Evolutionary conservation across 257 asterid genomes (phyloP).

Genomic region (Fraxinus pennsylvanica): DNA sequence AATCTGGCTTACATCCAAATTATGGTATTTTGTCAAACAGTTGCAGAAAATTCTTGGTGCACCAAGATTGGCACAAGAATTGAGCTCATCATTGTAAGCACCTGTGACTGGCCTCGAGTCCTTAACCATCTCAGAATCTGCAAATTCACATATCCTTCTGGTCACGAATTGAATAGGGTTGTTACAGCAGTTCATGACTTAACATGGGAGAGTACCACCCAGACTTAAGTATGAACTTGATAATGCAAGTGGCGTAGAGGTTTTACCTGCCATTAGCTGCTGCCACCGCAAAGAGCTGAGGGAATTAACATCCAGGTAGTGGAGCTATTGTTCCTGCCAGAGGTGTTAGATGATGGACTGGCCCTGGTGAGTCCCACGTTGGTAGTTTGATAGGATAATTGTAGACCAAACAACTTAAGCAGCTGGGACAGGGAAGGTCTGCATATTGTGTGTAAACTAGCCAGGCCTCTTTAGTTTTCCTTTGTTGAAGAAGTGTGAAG

Average conservation of each 20-base stretch:
- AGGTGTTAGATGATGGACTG: slow-evolving; percentile 82
- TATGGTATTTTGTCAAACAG: too few species aligned
- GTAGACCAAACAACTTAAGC: slow-evolving; percentile 89
- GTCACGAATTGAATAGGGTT: slow-evolving; percentile 25
- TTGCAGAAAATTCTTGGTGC: too few species aligned
- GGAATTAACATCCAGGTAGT: slow-evolving; percentile 88
- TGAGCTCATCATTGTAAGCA: too few species aligned
- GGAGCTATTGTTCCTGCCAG: slow-evolving; percentile 73
- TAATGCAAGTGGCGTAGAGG: slow-evolving; percentile 73
- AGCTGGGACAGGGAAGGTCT: slow-evolving; percentile 64
- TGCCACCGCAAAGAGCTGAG: slow-evolving; percentile 90
- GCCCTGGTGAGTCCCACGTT: slow-evolving; percentile 55
- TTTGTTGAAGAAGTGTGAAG: slow-evolving; percentile 66
- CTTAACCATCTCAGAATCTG: slow-evolving; percentile 53
- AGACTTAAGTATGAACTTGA: slow-evolving; percentile 84
- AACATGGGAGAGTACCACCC: slow-evolving; percentile 83
- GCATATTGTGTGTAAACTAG: slow-evolving; percentile 49
- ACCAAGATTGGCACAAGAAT: too few species aligned
- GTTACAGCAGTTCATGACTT: slow-evolving; percentile 92
- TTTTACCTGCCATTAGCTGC: slow-evolving; percentile 86
- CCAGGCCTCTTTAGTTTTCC: slow-evolving; percentile 93
- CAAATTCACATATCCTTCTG: slow-evolving; percentile 36
- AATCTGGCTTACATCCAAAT: too few species aligned
- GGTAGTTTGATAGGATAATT: slow-evolving; percentile 73
- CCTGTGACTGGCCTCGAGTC: slow-evolving; percentile 70